phyloP scores from a whole-genome alignment of 306 rosid genomes.

The Casuarina cunninghamiana region DNA sequence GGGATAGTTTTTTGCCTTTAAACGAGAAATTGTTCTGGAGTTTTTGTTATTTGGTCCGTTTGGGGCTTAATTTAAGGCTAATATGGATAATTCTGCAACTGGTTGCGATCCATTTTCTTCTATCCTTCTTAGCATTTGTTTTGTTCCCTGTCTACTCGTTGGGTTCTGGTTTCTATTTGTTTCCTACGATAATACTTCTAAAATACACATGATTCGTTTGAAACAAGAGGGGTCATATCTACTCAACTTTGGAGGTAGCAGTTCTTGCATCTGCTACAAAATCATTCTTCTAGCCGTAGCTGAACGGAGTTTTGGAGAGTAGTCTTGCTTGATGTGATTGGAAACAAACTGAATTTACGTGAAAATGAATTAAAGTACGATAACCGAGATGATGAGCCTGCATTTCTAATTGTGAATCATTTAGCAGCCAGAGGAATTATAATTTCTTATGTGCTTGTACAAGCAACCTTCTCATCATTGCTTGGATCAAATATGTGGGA shows the following conservation, averaged over 20 bases:
- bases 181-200: too few relatives aligned
- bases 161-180: too few relatives aligned
- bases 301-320: not conserved
- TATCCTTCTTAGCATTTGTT: not conserved
- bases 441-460: not conserved
- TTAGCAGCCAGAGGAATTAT: not conserved
- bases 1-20: not conserved
- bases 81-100: not conserved
- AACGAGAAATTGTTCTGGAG: not conserved
- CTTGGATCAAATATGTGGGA: not conserved
- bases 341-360: not conserved
- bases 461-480: not conserved
- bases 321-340: not conserved
- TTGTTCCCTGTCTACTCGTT: not conserved
- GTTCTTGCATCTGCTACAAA: not conserved
- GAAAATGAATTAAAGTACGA: not conserved
- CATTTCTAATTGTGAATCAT: not conserved
- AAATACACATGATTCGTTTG: not conserved
- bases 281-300: too few relatives aligned
- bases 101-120: not conserved
- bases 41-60: not conserved
- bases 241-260: too few relatives aligned
- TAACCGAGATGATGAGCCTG: not conserved
- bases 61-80: not conserved
- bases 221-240: too few relatives aligned